Conservation (phyloP, 1,284 basidiomycete species). For the Trametes sp. region DNA sequence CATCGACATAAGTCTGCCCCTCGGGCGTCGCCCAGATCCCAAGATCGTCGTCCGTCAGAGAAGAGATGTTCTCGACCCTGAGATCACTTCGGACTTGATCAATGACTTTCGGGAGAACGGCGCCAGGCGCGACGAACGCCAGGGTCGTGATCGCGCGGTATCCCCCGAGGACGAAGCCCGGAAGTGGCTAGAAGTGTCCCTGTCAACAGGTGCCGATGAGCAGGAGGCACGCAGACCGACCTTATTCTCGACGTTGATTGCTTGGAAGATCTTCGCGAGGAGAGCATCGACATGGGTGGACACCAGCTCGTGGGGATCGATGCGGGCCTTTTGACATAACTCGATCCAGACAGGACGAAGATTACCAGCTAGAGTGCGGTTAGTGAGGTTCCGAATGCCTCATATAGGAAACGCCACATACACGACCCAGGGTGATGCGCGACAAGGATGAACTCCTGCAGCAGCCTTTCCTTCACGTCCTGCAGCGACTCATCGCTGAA, state of each 20-base stretch:
- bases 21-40: conserved; percentile 88
- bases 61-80: conserved; percentile 60
- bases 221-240: conserved; percentile 41
- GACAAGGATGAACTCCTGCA: conserved; percentile 69
- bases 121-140: conserved; percentile 78
- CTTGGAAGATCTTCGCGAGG: conserved; percentile 56
- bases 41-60: conserved; percentile 76
- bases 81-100: conserved; percentile 73
- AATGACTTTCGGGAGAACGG: conserved; percentile 74
- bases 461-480: conserved; percentile 49
- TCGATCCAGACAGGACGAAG: conserved; percentile 85
- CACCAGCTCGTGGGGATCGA: conserved; percentile 75
- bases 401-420: conserved; percentile 37
- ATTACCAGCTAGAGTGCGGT: conserved; percentile 49
- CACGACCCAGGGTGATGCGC: conserved; percentile 80
- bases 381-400: too few species aligned
- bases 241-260: conserved; percentile 52
- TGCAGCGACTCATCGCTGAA: conserved; percentile 50
- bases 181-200: conserved; percentile 4
- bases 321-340: conserved; percentile 69
- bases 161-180: conserved; percentile 67
- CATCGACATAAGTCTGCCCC: conserved; percentile 81
- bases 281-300: conserved; percentile 57
- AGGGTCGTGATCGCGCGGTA: conserved; percentile 81
- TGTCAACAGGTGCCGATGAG: not conserved